These are phyloP conservation scores for Fusarium virguliforme DNA, from an alignment of 2,329 filamentous ascomycete species.

Conservation along the genomic window DNA sequence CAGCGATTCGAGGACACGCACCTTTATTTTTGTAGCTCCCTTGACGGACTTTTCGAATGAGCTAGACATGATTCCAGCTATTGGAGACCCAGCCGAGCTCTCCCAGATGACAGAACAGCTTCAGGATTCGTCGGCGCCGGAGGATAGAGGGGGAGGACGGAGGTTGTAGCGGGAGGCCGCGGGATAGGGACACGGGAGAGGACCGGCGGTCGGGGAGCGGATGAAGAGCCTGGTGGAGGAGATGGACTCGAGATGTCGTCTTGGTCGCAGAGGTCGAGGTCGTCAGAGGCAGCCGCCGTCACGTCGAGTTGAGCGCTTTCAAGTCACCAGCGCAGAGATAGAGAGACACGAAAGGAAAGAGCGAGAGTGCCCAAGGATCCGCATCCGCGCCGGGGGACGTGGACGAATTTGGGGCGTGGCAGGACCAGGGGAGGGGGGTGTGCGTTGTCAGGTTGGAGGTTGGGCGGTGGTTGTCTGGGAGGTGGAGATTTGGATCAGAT, in stretches of 20 bases:
- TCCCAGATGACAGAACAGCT: constrained; percentile 28
- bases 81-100: constrained; percentile 28
- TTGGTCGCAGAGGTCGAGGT: constrained; percentile 17
- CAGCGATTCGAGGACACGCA: constrained; percentile 55
- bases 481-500: constrained; percentile 34
- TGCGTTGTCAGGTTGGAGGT: constrained; percentile 43
- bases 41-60: constrained; percentile 99
- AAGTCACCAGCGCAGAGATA: constrained; percentile 49
- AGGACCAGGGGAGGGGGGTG: constrained; percentile 47
- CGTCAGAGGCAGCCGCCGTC: constrained; percentile 28
- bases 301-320: constrained; percentile 29
- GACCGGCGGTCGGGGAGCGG: constrained; percentile 24
- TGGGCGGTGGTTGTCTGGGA: constrained; percentile 41
- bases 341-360: constrained; percentile 46
- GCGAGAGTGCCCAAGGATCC: constrained; percentile 41
- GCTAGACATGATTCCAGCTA: constrained; percentile 75
- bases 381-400: constrained; percentile 49
- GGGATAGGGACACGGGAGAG: constrained; percentile 31
- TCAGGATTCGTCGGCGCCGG: constrained; percentile 21
- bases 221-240: constrained; percentile 18
- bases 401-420: constrained; percentile 49
- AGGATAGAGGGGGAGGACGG: constrained; percentile 31
- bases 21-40: constrained; percentile 98
- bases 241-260: constrained; percentile 17
- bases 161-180: constrained; percentile 41